Evolutionary conservation across 768 basidiomycete genomes (phyloP), one percentile per base, ranked within the genome.

Genomic region (Dendrothele bispora): DNA sequence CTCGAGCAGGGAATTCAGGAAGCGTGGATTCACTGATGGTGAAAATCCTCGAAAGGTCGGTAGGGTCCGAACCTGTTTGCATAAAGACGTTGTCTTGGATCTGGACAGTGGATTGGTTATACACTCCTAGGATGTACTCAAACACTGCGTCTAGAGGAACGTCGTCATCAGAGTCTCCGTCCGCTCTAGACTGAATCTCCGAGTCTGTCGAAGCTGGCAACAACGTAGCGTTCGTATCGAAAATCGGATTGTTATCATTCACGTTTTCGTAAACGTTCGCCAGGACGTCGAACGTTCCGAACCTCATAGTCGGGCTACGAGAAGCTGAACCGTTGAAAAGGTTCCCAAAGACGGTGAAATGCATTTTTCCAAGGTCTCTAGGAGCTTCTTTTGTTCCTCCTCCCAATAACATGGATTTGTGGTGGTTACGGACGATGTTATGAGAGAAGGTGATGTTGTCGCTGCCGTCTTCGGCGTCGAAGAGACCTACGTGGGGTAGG

Each of bases 371-470:
- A 6, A 54, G 50, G 41, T 57, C 53, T 6, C 50, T 36, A 43
- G 45, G 43, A 12, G 52, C 46, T 30, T 57, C 53, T 27, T 54
- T 57, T 14, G 54, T 52, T 17, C 50, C 53, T 10, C 46, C 52
- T 26, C 49, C 55, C 18, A 50, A 41, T 14, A 57, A 36, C 25
- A 57, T 43, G 5, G 50, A 57, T 29, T 54, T 57, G 30, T 55
- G 53, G 36, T 57, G 55, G 29, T 57, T 57, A 6, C 47, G 53
- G 21, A 57, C 48, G 34, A 54, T 51, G 36, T 57, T 51, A 37
- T 57, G 55, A 17, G 55, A 57, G 36, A 57, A 57, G 3, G 55
- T 57, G 14, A 57, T 44, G 30, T 57, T 57, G 47, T 57, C 55
- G 22, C 49, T 45, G 7, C 50, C 55, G 25, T 57, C 55, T 43